Percentiles rank a stretch among this genome's conserved stretches.
phyloP scores from a whole-genome alignment of 306 rosid species.

The Trifolium subterraneum region DNA sequence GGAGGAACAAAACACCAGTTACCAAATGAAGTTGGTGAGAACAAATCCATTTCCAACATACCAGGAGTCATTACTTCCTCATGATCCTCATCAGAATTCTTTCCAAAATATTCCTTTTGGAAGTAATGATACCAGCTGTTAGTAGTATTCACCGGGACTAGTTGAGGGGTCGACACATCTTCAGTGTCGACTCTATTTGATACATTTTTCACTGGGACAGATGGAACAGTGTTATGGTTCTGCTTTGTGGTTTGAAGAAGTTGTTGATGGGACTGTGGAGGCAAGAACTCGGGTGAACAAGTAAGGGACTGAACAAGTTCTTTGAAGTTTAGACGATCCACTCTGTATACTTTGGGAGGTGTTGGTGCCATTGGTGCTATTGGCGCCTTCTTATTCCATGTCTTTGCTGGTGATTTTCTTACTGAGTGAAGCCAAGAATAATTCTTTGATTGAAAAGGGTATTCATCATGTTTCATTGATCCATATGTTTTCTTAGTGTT shows the following conservation, averaged over 20 bases:
- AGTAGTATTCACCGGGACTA: constrained; percentile 5
- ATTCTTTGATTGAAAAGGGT: constrained; percentile 23
- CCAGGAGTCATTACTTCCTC: not conserved
- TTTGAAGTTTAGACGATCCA: constrained; percentile 74
- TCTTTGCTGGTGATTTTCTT: constrained; percentile 55
- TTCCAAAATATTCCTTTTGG: constrained; percentile 41
- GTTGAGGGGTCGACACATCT: not conserved
- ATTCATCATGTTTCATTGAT: constrained; percentile 18
- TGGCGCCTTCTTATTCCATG: constrained; percentile 63
- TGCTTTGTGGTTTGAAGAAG: constrained; percentile 34
- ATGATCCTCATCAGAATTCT: not conserved
- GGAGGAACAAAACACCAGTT: constrained; percentile 53
- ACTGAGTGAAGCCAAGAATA: constrained; percentile 56
- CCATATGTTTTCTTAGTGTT: not conserved
- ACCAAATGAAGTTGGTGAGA: constrained; percentile 55
- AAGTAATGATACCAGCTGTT: constrained; percentile 42
- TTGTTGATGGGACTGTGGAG: constrained; percentile 2
- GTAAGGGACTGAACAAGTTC: constrained; percentile 80
- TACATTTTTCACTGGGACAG: not conserved
- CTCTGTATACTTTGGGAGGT: constrained; percentile 64
- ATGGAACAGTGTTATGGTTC: not conserved
- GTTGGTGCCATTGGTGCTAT: constrained; percentile 70
- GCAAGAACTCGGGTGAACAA: constrained; percentile 57
- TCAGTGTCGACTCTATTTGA: not conserved
- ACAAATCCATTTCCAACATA: constrained; percentile 48